Base-by-base conservation (phyloP, 495 filamentous ascomycete species). In the Penicillium chermesinum region DNA sequence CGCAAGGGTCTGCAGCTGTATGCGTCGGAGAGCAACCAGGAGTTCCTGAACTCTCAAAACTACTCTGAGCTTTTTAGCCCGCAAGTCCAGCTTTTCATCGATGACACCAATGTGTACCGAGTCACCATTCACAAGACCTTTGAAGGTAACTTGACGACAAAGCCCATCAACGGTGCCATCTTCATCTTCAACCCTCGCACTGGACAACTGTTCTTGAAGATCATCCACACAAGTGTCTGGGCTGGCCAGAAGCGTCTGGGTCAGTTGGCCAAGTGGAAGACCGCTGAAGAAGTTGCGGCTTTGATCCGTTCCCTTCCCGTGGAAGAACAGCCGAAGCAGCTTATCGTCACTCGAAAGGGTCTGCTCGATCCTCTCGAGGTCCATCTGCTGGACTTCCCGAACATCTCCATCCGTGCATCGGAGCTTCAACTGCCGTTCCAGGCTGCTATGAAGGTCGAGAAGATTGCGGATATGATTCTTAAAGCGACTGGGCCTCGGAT, bases 61-160 rank as follows among this genome's bases (percentile, higher is more conserved):
- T 99, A 99, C 71, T 97, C 94, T 0, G 94, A 99, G 64, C 77
- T 99, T 30, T 99, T 99, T 79, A 97, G 91, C 69, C 96, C 96
- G 57, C 91, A 97, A 67, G 95, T 94, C 41, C 91, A 99, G 75
- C 79, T 97, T 34, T 99, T 99, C 76, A 97, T 99, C 52, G 94
- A 99, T 56, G 94, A 99, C 66, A 99, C 94, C 38, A 99, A 99
- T 57, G 95, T 97, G 45, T 99, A 99, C 61, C 93, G 94, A 69
- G 94, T 99, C 53, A 97, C 94, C 1, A 97, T 99, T 39, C 94
- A 99, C 78, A 99, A 99, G 80, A 99, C 94, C 0, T 99, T 99
- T 54, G 94, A 99, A 66, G 94, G 94, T 53, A 99, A 99, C 59
- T 73, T 99, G 76, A 99, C 94, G 1, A 99, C 94, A 0, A 99